Evolutionary conservation across 257 asterid species (phyloP).

Genomic region (Petrea volubilis): DNA sequence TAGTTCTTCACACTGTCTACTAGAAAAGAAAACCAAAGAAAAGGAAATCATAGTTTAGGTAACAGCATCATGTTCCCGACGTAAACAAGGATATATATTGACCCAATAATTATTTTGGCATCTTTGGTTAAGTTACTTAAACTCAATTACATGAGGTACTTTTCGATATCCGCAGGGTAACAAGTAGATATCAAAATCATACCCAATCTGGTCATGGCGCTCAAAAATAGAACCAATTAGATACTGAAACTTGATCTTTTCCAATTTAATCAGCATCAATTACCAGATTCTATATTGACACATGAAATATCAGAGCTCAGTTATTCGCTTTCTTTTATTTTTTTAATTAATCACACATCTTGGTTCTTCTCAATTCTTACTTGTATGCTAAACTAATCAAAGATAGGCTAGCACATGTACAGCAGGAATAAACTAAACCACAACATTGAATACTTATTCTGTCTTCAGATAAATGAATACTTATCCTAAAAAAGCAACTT

Average conservation of each 20-base stretch:
- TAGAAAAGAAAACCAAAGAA: not conserved
- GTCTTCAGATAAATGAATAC: not conserved
- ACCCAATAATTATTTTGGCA: not conserved
- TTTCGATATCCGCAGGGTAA: too few relatives aligned
- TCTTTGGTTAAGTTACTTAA: not conserved
- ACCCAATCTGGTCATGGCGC: not conserved
- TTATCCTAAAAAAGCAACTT: not conserved
- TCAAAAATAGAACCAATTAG: not conserved
- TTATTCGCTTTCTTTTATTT: not conserved
- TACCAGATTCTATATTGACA: constrained; percentile 3
- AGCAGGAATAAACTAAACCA: constrained; percentile 7
- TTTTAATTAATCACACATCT: not conserved
- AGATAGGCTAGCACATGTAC: constrained; percentile 5
- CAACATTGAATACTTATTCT: not conserved
- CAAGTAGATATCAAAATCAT: not conserved
- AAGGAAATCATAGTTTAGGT: not conserved
- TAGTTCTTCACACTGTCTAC: not conserved
- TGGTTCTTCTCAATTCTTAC: not conserved
- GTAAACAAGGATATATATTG: not conserved
- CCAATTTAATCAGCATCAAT: constrained; percentile 4
- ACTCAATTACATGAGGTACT: not conserved
- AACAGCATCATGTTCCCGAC: not conserved
- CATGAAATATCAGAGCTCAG: not conserved
- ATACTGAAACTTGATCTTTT: not conserved
- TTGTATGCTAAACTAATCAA: not conserved